These are phyloP conservation scores for Tetrahymena borealis DNA, from an alignment of 73 alveolate genomes.

Conservation along the genomic window DNA sequence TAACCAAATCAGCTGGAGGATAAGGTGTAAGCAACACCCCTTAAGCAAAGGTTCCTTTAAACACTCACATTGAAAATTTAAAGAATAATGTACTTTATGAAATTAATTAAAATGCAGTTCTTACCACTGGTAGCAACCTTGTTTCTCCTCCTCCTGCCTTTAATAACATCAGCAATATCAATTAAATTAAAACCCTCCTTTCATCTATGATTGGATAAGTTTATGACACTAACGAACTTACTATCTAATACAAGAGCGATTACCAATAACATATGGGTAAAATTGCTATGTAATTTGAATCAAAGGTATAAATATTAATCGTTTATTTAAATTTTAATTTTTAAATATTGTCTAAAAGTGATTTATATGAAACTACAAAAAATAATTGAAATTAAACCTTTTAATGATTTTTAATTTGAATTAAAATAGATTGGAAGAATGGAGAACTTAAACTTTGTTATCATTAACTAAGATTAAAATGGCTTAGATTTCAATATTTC, in stretches of 20 bases:
- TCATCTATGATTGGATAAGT: slow-evolving; percentile 11
- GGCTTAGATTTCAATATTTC: slow-evolving; percentile 30
- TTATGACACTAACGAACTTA: slow-evolving; percentile 2
- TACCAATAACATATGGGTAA: slow-evolving; percentile 26
- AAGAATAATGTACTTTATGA: slow-evolving; percentile 20
- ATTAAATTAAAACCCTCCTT: slow-evolving; percentile 6
- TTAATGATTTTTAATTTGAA: not conserved
- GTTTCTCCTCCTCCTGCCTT: slow-evolving; percentile 8
- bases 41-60: not conserved
- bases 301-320: not conserved
- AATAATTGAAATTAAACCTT: slow-evolving; percentile 10
- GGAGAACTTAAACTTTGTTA: not conserved
- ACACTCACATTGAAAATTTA: not conserved
- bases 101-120: slow-evolving; percentile 11
- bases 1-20: not conserved
- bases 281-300: not conserved
- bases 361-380: too few relatives aligned
- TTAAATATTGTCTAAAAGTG: too few relatives aligned
- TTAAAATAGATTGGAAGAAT: not conserved
- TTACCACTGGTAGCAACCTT: slow-evolving; percentile 9
- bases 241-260: slow-evolving; percentile 25
- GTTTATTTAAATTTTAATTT: not conserved
- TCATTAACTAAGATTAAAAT: not conserved
- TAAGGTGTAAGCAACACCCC: slow-evolving; percentile 21
- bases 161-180: not conserved